Evolutionary conservation across 2,329 filamentous ascomycete genomes (phyloP), one percentile per base, ranked within the genome.

Genomic region (Xenoacremonium recifei): DNA sequence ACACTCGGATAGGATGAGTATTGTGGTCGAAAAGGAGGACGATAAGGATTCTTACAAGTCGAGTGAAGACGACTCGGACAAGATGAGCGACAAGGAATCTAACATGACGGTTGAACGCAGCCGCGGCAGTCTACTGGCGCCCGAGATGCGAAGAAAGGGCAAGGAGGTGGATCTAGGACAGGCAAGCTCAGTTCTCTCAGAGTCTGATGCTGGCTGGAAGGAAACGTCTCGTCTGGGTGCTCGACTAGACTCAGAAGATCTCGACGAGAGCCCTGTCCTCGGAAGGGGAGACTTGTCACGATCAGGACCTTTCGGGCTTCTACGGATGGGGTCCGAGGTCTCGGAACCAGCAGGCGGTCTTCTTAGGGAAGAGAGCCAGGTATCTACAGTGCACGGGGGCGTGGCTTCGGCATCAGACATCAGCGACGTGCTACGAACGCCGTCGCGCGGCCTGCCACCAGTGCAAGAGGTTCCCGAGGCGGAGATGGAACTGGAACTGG

Each of bases 381-480:
- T 48, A 18, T 44, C 51, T n/a, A 48, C 53, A 16, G 45, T 53
- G 29, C 36, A 48, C 21, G 48, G 42, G 18, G 57, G 53, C 10
- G 34, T 49, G 36, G 32, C 15, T 19, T 34, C 17, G 11, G 45
- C 54, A 36, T 51, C 54, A 20, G 62, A 63, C 13, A 39, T 65
- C 13, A 51, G 62, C 19, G 72, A 72, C 31, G 66, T 70, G 42
- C 64, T 67, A 42, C 67, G 69, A 35, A 70, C 68, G 3, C 64
- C 71, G 16, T 63, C 68, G 5, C 66, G 69, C 40, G 63, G 63
- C n/a, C 58, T 82, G 35, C 67, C 77, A 4, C 71, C 75, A 1
- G 77, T 82, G 4, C 67, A 69, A 50, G 77, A 82, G 52, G 63
- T 67, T 7, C 65, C 67, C 2, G 76, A 79, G 50, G 69, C 71